Conservation (phyloP, 2,329 filamentous ascomycete genomes). For the Zymoseptoria crescenta region DNA sequence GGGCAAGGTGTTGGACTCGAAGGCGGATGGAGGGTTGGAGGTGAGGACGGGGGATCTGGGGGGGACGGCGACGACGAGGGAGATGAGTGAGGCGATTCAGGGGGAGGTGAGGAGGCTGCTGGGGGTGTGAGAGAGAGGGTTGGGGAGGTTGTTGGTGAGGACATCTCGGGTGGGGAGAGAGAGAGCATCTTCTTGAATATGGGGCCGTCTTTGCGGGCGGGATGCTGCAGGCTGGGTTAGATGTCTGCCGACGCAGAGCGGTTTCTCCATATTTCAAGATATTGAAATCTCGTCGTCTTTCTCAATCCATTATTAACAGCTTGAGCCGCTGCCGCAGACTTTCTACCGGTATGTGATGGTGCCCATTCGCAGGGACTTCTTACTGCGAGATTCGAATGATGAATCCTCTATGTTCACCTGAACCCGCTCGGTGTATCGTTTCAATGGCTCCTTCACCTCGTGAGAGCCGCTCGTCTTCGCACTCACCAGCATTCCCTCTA, state of each 20-base stretch:
- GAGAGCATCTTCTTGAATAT: not conserved
- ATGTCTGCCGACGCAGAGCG: not conserved
- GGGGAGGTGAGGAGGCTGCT: constrained; percentile 21
- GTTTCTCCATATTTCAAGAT: not conserved
- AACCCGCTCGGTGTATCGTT: not conserved
- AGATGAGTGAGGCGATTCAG: constrained; percentile 38
- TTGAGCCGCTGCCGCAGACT: not conserved
- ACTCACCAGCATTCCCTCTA: not conserved
- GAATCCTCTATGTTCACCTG: not conserved
- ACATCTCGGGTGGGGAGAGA: not conserved
- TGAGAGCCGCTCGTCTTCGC: not conserved
- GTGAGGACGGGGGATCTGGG: constrained; percentile 49
- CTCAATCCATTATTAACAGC: not conserved
- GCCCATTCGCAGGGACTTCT: not conserved
- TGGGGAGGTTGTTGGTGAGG: not conserved
- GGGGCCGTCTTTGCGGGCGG: not conserved
- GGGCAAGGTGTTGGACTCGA: constrained; percentile 43
- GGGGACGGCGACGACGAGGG: constrained; percentile 37
- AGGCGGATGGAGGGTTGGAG: constrained; percentile 46
- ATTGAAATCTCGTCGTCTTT: not conserved
- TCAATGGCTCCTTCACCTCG: not conserved
- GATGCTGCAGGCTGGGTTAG: not conserved
- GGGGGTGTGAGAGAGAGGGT: not conserved
- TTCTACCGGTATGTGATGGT: not conserved
- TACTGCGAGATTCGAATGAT: not conserved